Conservation (phyloP, 1,284 basidiomycete genomes). For the Cryptococcus jaspeensis region DNA sequence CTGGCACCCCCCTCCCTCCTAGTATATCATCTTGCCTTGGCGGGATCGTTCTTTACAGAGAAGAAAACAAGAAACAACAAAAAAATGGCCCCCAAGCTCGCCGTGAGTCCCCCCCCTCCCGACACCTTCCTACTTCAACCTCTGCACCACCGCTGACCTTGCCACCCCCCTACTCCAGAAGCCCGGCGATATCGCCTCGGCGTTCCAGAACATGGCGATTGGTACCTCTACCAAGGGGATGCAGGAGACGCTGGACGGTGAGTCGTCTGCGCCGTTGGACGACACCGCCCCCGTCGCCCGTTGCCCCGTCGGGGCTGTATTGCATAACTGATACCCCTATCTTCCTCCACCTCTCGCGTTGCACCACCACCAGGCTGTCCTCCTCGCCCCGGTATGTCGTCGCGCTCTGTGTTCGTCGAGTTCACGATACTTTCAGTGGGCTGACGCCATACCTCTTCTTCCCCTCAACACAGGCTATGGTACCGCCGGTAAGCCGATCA, state of each 20-base stretch:
- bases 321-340: not conserved
- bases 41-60: too few species aligned
- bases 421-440: not conserved
- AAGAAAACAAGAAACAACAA: too few species aligned
- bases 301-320: not conserved
- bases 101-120: conserved; percentile 1
- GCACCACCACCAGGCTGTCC: conserved; percentile 14
- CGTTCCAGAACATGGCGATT: conserved; percentile 1
- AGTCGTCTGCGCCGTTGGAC: not conserved
- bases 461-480: conserved; percentile 31
- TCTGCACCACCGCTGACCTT: not conserved
- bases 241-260: conserved; percentile 22
- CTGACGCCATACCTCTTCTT: not conserved
- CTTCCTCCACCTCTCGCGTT: not conserved
- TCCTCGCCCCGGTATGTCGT: conserved; percentile 14
- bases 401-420: not conserved
- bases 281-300: not conserved
- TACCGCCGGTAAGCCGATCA: conserved; percentile 33
- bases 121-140: not conserved
- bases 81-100: conserved; percentile 2
- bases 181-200: conserved; percentile 5
- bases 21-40: too few species aligned
- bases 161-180: not conserved
- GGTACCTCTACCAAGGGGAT: conserved; percentile 2
- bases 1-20: too few species aligned